Evolutionary conservation across 2,329 filamentous ascomycete genomes (phyloP).

Genomic region (Fusarium metavorans): DNA sequence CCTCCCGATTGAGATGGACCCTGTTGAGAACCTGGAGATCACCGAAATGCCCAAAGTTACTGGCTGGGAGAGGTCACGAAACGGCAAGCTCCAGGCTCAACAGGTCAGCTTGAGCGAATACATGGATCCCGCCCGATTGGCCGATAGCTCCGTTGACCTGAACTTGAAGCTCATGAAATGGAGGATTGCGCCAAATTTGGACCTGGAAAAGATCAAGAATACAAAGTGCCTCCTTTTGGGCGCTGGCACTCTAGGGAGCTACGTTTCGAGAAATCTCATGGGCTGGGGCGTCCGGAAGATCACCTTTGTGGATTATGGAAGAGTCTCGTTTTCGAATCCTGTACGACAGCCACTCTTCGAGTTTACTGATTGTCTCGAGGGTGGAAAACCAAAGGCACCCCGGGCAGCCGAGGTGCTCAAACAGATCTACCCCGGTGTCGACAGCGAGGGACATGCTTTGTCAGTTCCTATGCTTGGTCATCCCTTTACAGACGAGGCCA

Average conservation of each 20-base stretch:
- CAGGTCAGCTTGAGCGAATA: slow-evolving; percentile 89
- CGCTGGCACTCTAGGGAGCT: slow-evolving; percentile 92
- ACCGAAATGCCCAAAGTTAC: slow-evolving; percentile 86
- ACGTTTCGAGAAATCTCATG: slow-evolving; percentile 91
- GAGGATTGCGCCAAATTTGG: slow-evolving; percentile 89
- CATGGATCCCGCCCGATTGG: slow-evolving; percentile 89
- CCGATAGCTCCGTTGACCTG: slow-evolving; percentile 93
- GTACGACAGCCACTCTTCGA: slow-evolving; percentile 93
- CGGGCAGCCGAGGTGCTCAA: slow-evolving; percentile 83
- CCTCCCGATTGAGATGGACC: slow-evolving; percentile 72
- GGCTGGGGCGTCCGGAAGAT: slow-evolving; percentile 97
- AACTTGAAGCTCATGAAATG: slow-evolving; percentile 99
- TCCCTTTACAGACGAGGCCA: slow-evolving; percentile 79
- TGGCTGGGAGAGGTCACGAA: slow-evolving; percentile 90
- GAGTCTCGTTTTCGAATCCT: slow-evolving; percentile 95
- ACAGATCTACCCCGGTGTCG: slow-evolving; percentile 91
- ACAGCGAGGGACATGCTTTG: slow-evolving; percentile 82
- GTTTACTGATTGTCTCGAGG: slow-evolving; percentile 88
- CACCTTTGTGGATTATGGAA: slow-evolving; percentile 94
- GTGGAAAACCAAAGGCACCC: slow-evolving; percentile 85
- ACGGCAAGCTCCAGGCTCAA: slow-evolving; percentile 81
- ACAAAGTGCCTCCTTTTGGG: slow-evolving; percentile 92
- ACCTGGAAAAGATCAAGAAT: slow-evolving; percentile 89
- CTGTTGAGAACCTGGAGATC: slow-evolving; percentile 56
- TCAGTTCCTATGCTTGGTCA: slow-evolving; percentile 97